Conservation (phyloP, 164 flowering plant species). For the Piper longum region DNA sequence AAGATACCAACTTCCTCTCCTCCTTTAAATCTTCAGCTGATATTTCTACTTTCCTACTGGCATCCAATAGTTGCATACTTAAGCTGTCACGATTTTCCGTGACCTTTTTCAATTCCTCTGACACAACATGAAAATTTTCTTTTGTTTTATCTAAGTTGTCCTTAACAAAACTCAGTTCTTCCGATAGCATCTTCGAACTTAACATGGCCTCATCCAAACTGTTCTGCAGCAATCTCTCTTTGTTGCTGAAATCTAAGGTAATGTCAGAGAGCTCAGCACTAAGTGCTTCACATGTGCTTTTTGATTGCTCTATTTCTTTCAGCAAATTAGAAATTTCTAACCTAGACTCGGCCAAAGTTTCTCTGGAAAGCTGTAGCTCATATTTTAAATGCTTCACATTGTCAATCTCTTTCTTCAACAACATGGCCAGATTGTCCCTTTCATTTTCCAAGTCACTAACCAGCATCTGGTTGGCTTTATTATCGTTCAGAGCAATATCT, state of each 20-base stretch:
- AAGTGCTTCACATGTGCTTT: conserved; percentile 29
- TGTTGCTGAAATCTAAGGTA: conserved; percentile 30
- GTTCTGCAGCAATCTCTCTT: conserved; percentile 20
- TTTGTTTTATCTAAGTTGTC: conserved; percentile 33
- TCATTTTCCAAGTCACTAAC: conserved; percentile 37
- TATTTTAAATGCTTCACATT: conserved; percentile 28
- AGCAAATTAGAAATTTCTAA: conserved; percentile 34
- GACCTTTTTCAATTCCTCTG: conserved; percentile 29
- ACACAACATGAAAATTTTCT: conserved; percentile 30
- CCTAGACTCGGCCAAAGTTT: conserved; percentile 31
- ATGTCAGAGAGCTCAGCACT: conserved; percentile 37
- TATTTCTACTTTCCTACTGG: conserved; percentile 36
- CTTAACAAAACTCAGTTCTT: conserved; percentile 33
- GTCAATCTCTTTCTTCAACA: conserved; percentile 28
- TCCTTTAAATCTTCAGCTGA: conserved; percentile 35
- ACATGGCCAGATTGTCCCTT: conserved; percentile 31
- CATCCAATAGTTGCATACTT: conserved; percentile 47
- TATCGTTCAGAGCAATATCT: conserved; percentile 25
- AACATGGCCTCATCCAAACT: conserved; percentile 38
- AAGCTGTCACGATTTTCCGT: conserved; percentile 26
- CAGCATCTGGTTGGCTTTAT: conserved; percentile 13
- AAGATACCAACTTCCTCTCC: conserved; percentile 35
- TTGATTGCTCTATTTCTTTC: conserved; percentile 30
- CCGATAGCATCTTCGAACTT: conserved; percentile 24
- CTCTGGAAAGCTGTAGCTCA: conserved; percentile 35